phyloP scores from a whole-genome alignment of 23 red algal genomes.

The Agarophyton chilense region DNA sequence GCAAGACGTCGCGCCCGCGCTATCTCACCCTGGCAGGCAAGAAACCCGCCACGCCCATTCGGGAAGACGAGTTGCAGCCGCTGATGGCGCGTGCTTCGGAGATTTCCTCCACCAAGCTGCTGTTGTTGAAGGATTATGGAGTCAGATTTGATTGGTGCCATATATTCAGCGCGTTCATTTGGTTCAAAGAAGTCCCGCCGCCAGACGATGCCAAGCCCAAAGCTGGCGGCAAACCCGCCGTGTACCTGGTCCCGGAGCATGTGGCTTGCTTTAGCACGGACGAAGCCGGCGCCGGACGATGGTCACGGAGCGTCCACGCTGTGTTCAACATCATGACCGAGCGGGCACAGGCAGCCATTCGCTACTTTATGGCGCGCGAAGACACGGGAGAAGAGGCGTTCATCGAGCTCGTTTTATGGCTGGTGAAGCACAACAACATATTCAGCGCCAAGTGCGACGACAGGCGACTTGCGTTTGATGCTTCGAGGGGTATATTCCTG shows the following conservation, averaged over 20 bases:
- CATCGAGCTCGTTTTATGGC: conserved; percentile 37
- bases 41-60: conserved; percentile 34
- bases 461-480: conserved; percentile 62
- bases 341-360: conserved; percentile 60
- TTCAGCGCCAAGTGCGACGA: conserved; percentile 46
- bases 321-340: conserved; percentile 72
- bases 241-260: conserved; percentile 27
- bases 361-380: conserved; percentile 49
- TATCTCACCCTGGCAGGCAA: conserved; percentile 49
- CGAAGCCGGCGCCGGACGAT: conserved; percentile 21
- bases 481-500: conserved; percentile 60
- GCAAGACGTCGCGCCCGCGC: background rate
- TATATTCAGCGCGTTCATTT: conserved; percentile 42
- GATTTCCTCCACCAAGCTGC: background rate
- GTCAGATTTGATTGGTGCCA: conserved; percentile 39
- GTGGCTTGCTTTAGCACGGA: conserved; percentile 39
- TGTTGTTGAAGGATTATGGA: background rate
- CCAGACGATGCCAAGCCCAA: background rate
- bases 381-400: conserved; percentile 57
- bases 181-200: conserved; percentile 22
- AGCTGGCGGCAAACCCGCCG: background rate
- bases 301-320: conserved; percentile 40
- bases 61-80: conserved; percentile 11
- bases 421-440: conserved; percentile 45
- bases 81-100: background rate